Conservation (phyloP, 306 rosid species). For the Gastrolobium villosum region DNA sequence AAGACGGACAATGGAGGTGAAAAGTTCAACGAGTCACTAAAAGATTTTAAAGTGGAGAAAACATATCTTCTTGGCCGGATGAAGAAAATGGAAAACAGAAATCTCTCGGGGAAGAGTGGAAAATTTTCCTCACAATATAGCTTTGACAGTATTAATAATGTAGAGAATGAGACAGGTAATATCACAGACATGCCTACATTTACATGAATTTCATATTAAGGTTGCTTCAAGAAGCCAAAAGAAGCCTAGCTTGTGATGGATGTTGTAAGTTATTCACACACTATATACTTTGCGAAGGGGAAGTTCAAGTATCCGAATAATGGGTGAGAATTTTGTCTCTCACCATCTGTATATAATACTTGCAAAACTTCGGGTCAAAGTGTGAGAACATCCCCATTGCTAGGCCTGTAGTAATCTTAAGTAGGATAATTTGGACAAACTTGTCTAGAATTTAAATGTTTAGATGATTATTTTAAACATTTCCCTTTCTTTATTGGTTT, state of each 20-base stretch:
- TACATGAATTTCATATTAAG: slow-evolving; percentile 10
- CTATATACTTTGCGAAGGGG: slow-evolving; percentile 11
- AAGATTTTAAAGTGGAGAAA: slow-evolving; percentile 66
- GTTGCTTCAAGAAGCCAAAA: background rate
- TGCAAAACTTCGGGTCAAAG: slow-evolving; percentile 27
- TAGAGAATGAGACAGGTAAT: slow-evolving; percentile 57
- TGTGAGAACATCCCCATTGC: slow-evolving; percentile 25
- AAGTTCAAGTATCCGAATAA: slow-evolving; percentile 17
- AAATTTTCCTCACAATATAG: slow-evolving; percentile 24
- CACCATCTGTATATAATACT: slow-evolving; percentile 8
- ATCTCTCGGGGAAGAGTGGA: slow-evolving; percentile 47
- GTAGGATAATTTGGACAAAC: slow-evolving; percentile 43
- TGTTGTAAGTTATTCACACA: background rate
- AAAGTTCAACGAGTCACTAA: slow-evolving; percentile 45
- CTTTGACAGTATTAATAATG: background rate
- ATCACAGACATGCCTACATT: background rate
- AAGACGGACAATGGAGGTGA: slow-evolving; percentile 48
- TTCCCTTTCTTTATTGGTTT: slow-evolving; percentile 39
- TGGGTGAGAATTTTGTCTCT: slow-evolving; percentile 24
- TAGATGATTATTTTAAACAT: slow-evolving; percentile 44
- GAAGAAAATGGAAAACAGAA: slow-evolving; percentile 58
- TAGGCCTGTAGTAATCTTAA: slow-evolving; percentile 39
- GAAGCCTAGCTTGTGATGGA: slow-evolving; percentile 1
- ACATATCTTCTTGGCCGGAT: slow-evolving; percentile 62
- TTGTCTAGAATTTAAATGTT: slow-evolving; percentile 36